These are phyloP conservation scores for Stygiomarasmius scandens DNA, from an alignment of 1,284 basidiomycete species.

Conservation along the genomic window DNA sequence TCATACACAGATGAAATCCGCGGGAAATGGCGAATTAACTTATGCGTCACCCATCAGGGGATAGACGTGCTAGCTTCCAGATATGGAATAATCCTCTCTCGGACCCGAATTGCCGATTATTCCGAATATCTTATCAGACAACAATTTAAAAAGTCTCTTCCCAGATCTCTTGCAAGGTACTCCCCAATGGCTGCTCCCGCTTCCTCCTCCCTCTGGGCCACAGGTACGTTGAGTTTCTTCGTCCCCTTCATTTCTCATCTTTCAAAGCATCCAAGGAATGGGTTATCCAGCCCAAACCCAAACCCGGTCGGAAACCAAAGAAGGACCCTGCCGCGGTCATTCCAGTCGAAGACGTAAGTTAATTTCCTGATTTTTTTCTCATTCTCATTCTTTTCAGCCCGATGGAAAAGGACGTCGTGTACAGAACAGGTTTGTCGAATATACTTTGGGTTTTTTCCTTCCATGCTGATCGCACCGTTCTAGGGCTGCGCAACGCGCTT, in stretches of 20 bases:
- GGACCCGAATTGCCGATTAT: constrained; percentile 28
- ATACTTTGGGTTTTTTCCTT: background rate
- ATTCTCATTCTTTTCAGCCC: constrained; percentile 28
- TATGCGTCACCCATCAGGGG: background rate
- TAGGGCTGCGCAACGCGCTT: constrained; percentile 89
- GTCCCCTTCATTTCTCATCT: constrained; percentile 3
- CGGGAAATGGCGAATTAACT: too few species aligned
- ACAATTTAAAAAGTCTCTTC: constrained; percentile 20
- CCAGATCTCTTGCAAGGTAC: constrained; percentile 8
- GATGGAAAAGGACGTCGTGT: constrained; percentile 69
- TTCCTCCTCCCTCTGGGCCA: constrained; percentile 57
- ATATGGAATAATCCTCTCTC: background rate
- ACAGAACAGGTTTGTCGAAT: constrained; percentile 66
- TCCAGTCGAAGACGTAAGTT: constrained; percentile 52
- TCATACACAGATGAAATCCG: background rate
- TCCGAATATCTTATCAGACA: constrained; percentile 43
- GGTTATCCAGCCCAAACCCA: constrained; percentile 88
- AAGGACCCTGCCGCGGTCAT: constrained; percentile 52
- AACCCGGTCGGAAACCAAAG: constrained; percentile 82
- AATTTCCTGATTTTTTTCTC: constrained; percentile 6
- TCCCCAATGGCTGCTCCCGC: constrained; percentile 23
- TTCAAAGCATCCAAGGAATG: constrained; percentile 84
- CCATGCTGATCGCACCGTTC: background rate
- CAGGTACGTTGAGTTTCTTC: constrained; percentile 35
- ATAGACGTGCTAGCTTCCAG: background rate